Evolutionary conservation across 2,329 filamentous ascomycete genomes (phyloP), one percentile per base, ranked within the genome.

Genomic region (Akanthomyces lecanii): DNA sequence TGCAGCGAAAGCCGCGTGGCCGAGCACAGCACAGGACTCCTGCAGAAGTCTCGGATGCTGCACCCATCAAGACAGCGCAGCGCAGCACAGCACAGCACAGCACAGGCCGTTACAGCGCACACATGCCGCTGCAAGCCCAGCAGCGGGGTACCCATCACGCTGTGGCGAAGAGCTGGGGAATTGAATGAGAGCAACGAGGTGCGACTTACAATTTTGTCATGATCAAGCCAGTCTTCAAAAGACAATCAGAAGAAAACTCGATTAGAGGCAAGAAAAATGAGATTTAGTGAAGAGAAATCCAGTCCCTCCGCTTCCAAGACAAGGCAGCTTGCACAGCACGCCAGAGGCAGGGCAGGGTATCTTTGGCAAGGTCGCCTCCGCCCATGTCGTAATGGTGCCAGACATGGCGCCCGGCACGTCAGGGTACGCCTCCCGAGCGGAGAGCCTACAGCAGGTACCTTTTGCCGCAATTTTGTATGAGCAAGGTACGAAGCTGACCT

Each of bases 381-480:
- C 12, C 36, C 16, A 60, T 60, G 57, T 51, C 47, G 47, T 44
- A 60, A 60, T 60, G 53, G 56, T 38, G 50, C 33, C 4, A 10
- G 18, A n/a, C 18, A 28, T n/a, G 5, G 25, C 14, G 45, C 23
- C 48, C 45, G 47, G 47, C 28, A 51, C 36, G 18, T 5, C 33
- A 52, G 57, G 57, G 57, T 60, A 60, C 57, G 36, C 36, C 57
- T 60, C 48, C 57, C 57, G 55, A 25, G 57, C 23, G 25, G 28
- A 42, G 21, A 7, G 40, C 18, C 30, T 3, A 8, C 16, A 8
- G 11, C 6, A 48, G 44, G 57, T 60, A 52, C 40, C 56, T 14
- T 16, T 7, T 12, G 3, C 18, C 5, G 47, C 57, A 6, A 1
- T 23, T 45, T 45, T 52, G 25, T 52, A 52, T 44, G 47, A 23